Conservation (phyloP, 2,329 filamentous ascomycete genomes). For the Penicillium vulpinum region DNA sequence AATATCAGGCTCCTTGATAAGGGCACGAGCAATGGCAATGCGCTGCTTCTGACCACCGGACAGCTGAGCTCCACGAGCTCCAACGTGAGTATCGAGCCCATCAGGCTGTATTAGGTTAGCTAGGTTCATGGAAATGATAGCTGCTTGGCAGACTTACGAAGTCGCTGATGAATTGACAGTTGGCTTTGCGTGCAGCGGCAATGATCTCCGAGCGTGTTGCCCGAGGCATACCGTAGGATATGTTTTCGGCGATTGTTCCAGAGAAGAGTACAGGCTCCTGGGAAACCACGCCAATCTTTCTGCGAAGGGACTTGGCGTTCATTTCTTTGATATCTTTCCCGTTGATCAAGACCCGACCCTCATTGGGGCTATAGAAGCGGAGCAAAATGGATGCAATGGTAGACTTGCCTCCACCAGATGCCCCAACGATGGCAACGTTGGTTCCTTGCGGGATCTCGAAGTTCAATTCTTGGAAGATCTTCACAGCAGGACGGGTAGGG, state of each 20-base stretch:
- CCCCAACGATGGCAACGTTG: slow-evolving; percentile 95
- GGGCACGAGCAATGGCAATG: slow-evolving; percentile 91
- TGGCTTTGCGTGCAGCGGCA: slow-evolving; percentile 82
- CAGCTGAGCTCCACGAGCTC: slow-evolving; percentile 86
- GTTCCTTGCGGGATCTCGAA: slow-evolving; percentile 92
- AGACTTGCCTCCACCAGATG: slow-evolving; percentile 93
- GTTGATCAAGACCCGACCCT: slow-evolving; percentile 77
- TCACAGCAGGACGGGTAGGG: slow-evolving; percentile 86
- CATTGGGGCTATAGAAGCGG: slow-evolving; percentile 83
- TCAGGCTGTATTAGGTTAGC: slow-evolving; percentile 61
- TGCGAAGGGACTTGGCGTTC: slow-evolving; percentile 89
- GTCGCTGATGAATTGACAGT: slow-evolving; percentile 95
- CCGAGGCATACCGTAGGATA: slow-evolving; percentile 81
- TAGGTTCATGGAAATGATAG: not conserved
- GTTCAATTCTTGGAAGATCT: slow-evolving; percentile 82
- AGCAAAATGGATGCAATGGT: slow-evolving; percentile 90
- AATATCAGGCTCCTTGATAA: slow-evolving; percentile 95
- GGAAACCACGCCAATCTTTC: slow-evolving; percentile 90
- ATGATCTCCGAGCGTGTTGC: slow-evolving; percentile 81
- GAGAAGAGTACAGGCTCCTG: slow-evolving; percentile 96
- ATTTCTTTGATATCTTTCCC: slow-evolving; percentile 79
- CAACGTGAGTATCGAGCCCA: slow-evolving; percentile 90
- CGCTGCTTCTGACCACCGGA: slow-evolving; percentile 97
- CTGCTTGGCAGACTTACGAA: slow-evolving; percentile 58
- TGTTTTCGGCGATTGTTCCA: slow-evolving; percentile 74